phyloP scores from a whole-genome alignment of 2,329 filamentous ascomycete genomes.

The Epichloe elymi region DNA sequence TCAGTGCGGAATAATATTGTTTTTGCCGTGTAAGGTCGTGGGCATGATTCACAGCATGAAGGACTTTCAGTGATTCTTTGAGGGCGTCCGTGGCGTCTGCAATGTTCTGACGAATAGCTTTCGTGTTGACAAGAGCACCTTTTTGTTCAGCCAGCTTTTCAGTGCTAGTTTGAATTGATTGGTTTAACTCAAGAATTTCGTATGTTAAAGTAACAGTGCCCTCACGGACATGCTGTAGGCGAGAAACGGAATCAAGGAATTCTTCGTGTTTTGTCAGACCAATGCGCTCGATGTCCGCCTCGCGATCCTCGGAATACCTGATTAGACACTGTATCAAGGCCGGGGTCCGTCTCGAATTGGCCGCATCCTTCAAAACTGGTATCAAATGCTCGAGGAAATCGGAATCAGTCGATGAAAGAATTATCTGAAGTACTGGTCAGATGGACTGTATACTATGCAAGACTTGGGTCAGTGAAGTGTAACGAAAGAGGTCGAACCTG shows the following conservation, averaged over 20 bases:
- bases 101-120: slow-evolving; percentile 87
- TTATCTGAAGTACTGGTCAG: slow-evolving; percentile 48
- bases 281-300: slow-evolving; percentile 84
- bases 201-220: slow-evolving; percentile 78
- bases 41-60: slow-evolving; percentile 85
- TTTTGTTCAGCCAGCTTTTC: slow-evolving; percentile 92
- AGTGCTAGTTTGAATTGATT: slow-evolving; percentile 89
- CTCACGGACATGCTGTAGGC: slow-evolving; percentile 82
- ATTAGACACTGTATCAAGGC: slow-evolving; percentile 58
- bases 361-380: slow-evolving; percentile 82
- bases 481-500: slow-evolving; percentile 21
- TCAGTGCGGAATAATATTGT: slow-evolving; percentile 88
- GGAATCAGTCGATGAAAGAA: slow-evolving; percentile 77
- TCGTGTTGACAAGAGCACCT: slow-evolving; percentile 82
- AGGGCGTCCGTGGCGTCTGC: slow-evolving; percentile 82
- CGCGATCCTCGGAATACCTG: slow-evolving; percentile 73
- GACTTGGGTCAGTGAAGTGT: background rate
- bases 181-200: slow-evolving; percentile 84
- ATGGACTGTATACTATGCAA: background rate
- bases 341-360: slow-evolving; percentile 57
- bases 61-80: slow-evolving; percentile 80
- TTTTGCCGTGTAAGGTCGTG: slow-evolving; percentile 80
- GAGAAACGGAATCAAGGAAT: slow-evolving; percentile 86
- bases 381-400: slow-evolving; percentile 96
- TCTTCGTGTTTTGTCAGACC: slow-evolving; percentile 95